Percentiles rank a stretch among this genome's conserved stretches.
Conservation (phyloP, 352 stramenopile genomes). For the Phytophthora europaea region DNA sequence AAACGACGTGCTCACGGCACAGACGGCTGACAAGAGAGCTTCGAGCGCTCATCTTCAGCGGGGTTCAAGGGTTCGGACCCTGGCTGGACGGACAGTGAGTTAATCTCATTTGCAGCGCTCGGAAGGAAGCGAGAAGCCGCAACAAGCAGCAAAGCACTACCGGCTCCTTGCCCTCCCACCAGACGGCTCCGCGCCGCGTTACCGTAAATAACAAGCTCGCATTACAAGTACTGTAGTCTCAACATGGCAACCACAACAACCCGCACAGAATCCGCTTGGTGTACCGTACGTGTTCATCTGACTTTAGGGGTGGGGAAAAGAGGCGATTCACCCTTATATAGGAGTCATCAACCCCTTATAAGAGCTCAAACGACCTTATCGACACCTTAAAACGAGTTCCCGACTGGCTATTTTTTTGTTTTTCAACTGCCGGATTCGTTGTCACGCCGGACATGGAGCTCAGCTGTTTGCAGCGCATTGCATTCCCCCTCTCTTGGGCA, state of each 20-base stretch:
- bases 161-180: conserved; percentile 19
- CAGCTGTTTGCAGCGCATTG: conserved; percentile 44
- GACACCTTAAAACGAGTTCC: conserved; percentile 14
- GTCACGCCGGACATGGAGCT: conserved; percentile 43
- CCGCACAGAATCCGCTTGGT: conserved; percentile 26
- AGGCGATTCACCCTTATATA: conserved; percentile 10
- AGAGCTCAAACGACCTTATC: conserved; percentile 3
- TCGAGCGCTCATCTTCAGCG: conserved; percentile 3
- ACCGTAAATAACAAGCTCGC: conserved; percentile 2
- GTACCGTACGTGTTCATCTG: conserved; percentile 28
- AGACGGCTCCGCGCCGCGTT: conserved; percentile 17
- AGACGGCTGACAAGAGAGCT: conserved; percentile 31
- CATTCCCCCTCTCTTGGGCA: conserved; percentile 41
- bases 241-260: conserved; percentile 34
- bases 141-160: conserved; percentile 7
- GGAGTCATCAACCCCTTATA: neutral
- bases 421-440: conserved; percentile 24
- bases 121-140: neutral
- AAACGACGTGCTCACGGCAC: conserved; percentile 30
- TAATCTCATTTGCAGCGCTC: conserved; percentile 22
- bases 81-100: conserved; percentile 24
- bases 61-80: conserved; percentile 19
- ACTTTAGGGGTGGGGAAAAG: conserved; percentile 37
- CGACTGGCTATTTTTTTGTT: conserved; percentile 34
- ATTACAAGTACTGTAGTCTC: too few species aligned